A percentile compares a stretch with the other conserved stretches of the same genome.
Conservation (phyloP, 192 early-diverging fungal species). For the Coemansia sp. region DNA sequence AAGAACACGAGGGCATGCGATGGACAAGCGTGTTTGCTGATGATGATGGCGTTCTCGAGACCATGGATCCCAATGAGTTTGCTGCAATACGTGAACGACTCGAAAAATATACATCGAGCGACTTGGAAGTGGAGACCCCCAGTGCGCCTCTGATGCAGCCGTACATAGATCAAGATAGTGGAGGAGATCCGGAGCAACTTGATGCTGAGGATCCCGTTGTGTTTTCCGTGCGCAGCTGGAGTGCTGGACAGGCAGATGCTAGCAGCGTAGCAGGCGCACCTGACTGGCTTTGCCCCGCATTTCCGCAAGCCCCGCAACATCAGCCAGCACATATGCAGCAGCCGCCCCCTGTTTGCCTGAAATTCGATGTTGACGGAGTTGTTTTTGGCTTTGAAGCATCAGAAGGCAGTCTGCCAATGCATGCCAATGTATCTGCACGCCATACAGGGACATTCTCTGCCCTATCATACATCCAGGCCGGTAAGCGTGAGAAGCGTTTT, state of each 20-base stretch:
- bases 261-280: slow-evolving; percentile 55
- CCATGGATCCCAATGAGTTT: slow-evolving; percentile 61
- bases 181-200: slow-evolving; percentile 25
- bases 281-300: slow-evolving; percentile 63
- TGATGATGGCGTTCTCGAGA: slow-evolving; percentile 65
- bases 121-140: slow-evolving; percentile 1
- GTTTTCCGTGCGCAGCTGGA: slow-evolving; percentile 47
- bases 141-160: slow-evolving; percentile 16
- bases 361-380: slow-evolving; percentile 69
- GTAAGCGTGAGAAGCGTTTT: slow-evolving; percentile 70
- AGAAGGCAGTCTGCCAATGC: slow-evolving; percentile 5
- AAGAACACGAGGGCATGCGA: slow-evolving; percentile 58
- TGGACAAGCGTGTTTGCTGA: slow-evolving; percentile 67
- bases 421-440: slow-evolving; percentile 7
- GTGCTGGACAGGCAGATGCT: slow-evolving; percentile 36
- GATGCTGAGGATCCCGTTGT: slow-evolving; percentile 25
- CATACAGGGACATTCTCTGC: slow-evolving; percentile 68
- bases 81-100: slow-evolving; percentile 59
- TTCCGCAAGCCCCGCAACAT: slow-evolving; percentile 16
- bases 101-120: slow-evolving; percentile 61
- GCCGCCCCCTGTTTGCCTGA: slow-evolving; percentile 61
- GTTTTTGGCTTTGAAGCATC: slow-evolving; percentile 55
- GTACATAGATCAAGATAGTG: slow-evolving; percentile 33
- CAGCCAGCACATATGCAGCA: no score
- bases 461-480: slow-evolving; percentile 71